Evolutionary conservation across 257 asterid genomes (phyloP), one percentile per base, ranked within the genome.

Genomic region (Voacanga thouarsii): DNA sequence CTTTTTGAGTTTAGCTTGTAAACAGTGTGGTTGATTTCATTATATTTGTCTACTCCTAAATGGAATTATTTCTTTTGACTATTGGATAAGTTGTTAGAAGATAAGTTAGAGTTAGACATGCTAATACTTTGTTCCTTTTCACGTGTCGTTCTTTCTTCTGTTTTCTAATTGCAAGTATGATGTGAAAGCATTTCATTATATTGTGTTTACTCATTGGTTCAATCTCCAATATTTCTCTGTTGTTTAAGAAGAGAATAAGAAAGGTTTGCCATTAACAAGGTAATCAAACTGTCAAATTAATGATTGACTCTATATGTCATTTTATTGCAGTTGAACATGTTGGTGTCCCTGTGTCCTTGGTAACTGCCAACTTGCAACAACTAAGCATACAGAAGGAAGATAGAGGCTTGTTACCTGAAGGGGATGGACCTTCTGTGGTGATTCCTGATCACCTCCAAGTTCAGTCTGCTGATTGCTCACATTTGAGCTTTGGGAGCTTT

Each of bases 401-500:
- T 72, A 71, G 70, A 49, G 88, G 60, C 24, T 83, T 83, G 50
- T 82, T 85, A 73, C 78, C 86, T 63, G 94, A 90, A 71, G 91
- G 78, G 15, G 85, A 82, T 71, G 85, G 85, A 26, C 94, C 96
- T 80, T 85, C 92, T 66, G 89, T 92, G 41, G 89, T 90, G 71
- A 90, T 94, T 81, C 97, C 97, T 70, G 90, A 87, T 78, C 97
- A 91, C 83, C 87, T 94, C 85, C 97, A 88, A 87, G 93, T 88
- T 77, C 94, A 91, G 83, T 77, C 86, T 70, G 95, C 90, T 50
- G 92, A 90, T 33, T 92, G 96, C 80, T 88, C 94, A 23, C 97
- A 94, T 92, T 87, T 94, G 86, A 91, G 92, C 89, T 94, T 94
- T 82, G 97, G 99, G 79, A 92, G 94, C 87, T 92, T 91, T 80